These are phyloP conservation scores for Trypanosoma caninum DNA, from an alignment of 208 protist genomes.

Conservation along the genomic window DNA sequence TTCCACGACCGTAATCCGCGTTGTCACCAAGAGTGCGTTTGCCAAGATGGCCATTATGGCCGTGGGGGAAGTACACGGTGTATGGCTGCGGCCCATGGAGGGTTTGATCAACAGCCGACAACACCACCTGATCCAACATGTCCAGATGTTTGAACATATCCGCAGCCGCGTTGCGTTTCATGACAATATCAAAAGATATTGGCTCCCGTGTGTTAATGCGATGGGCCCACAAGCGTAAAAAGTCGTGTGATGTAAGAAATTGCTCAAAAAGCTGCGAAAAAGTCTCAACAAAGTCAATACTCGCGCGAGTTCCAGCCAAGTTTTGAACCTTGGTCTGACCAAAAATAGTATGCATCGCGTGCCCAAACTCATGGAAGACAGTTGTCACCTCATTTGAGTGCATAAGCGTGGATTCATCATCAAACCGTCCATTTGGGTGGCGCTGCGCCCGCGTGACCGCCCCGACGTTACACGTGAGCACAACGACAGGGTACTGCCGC, in stretches of 20 bases:
- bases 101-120: conserved; percentile 83
- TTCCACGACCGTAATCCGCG: conserved; percentile 65
- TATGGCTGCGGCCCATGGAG: conserved; percentile 87
- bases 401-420: conserved; percentile 85
- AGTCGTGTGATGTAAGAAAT: conserved; percentile 88
- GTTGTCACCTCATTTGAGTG: conserved; percentile 88
- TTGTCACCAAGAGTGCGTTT: conserved; percentile 80
- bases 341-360: conserved; percentile 93
- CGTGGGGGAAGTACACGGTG: conserved; percentile 85
- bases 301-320: conserved; percentile 87
- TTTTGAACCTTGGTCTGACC: conserved; percentile 91
- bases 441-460: conserved; percentile 29
- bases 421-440: conserved; percentile 56
- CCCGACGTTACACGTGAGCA: conserved; percentile 89
- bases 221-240: conserved; percentile 86
- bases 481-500: conserved; percentile 88
- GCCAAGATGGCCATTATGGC: conserved; percentile 56
- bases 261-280: conserved; percentile 94
- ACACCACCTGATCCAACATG: conserved; percentile 85
- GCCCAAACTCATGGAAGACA: conserved; percentile 94
- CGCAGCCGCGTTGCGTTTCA: conserved; percentile 79
- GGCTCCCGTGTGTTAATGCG: conserved; percentile 85
- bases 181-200: conserved; percentile 87
- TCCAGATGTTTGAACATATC: conserved; percentile 88
- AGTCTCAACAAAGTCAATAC: conserved; percentile 93